phyloP scores from a whole-genome alignment of 2,329 filamentous ascomycete genomes.

The Penicillium sp. region DNA sequence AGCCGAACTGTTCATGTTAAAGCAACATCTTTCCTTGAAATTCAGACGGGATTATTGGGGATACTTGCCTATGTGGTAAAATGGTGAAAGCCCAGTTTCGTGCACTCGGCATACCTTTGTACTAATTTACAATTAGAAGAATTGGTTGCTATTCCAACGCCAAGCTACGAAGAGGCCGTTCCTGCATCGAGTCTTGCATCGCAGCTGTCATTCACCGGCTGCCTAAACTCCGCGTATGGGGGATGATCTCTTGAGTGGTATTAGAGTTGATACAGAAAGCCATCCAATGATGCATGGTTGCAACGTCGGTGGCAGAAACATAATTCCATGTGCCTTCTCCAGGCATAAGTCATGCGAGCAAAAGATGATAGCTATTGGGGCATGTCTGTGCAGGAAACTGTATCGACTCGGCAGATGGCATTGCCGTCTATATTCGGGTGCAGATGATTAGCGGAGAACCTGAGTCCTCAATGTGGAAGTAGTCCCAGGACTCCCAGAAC shows the following conservation, averaged over 20 bases:
- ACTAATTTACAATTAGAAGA: neutral
- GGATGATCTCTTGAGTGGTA: conserved; percentile 1
- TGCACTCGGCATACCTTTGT: neutral
- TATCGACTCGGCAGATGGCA: neutral
- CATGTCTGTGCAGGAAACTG: neutral
- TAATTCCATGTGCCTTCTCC: neutral
- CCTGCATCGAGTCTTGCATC: neutral
- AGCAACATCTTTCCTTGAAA: neutral
- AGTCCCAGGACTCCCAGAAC: neutral
- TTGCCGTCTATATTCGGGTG: neutral
- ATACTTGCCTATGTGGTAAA: neutral
- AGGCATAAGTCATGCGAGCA: neutral
- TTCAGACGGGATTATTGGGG: neutral
- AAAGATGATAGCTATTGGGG: neutral
- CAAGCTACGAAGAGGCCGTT: neutral
- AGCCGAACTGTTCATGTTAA: neutral
- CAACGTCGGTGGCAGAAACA: neutral
- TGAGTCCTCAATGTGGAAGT: neutral
- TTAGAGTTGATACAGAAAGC: neutral
- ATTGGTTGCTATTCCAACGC: neutral
- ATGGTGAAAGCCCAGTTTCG: neutral
- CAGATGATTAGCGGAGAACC: neutral
- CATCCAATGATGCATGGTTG: neutral
- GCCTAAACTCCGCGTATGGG: neutral
- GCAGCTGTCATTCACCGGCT: neutral